Conservation (phyloP, 305 asterid species). For the Plantago lanceolata region DNA sequence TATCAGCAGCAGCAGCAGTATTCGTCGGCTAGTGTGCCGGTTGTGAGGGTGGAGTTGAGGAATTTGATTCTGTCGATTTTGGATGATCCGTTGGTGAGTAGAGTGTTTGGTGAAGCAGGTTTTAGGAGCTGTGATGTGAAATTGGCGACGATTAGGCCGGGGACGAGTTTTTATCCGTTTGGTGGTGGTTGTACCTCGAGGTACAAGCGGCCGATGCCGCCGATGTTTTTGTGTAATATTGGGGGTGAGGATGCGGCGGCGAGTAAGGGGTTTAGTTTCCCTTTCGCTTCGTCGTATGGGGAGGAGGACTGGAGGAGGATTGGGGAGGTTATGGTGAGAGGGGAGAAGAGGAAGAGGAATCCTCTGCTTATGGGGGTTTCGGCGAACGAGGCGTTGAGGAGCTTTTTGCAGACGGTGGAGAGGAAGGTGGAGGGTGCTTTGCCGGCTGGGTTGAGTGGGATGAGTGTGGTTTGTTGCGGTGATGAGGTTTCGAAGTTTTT, state of each 20-base stretch:
- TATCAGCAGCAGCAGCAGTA: slow-evolving; percentile 53
- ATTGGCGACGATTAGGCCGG: slow-evolving; percentile 58
- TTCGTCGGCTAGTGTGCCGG: slow-evolving; percentile 45
- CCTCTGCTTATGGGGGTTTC: slow-evolving; percentile 70
- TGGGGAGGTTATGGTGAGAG: slow-evolving; percentile 53
- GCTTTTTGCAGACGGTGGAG: slow-evolving; percentile 50
- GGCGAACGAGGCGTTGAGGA: slow-evolving; percentile 46
- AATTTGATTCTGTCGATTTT: slow-evolving; percentile 67
- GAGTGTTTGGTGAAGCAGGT: slow-evolving; percentile 89
- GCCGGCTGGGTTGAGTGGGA: slow-evolving; percentile 44
- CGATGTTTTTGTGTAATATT: slow-evolving; percentile 54
- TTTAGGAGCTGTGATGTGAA: slow-evolving; percentile 76
- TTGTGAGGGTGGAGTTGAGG: slow-evolving; percentile 75
- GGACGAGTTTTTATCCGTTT: slow-evolving; percentile 33
- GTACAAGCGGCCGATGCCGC: slow-evolving; percentile 50
- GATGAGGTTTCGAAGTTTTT: slow-evolving; percentile 49
- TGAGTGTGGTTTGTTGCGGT: slow-evolving; percentile 44
- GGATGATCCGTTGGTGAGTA: slow-evolving; percentile 85
- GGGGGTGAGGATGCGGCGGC: slow-evolving; percentile 28
- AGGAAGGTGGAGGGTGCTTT: slow-evolving; percentile 30
- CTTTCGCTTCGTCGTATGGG: slow-evolving; percentile 55
- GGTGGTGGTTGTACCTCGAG: slow-evolving; percentile 49
- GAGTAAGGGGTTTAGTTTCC: slow-evolving; percentile 48
- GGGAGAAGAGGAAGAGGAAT: slow-evolving; percentile 46
- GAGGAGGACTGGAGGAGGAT: slow-evolving; percentile 61